phyloP scores from a whole-genome alignment of 257 asterid species.

The Knoxia roxburghii region DNA sequence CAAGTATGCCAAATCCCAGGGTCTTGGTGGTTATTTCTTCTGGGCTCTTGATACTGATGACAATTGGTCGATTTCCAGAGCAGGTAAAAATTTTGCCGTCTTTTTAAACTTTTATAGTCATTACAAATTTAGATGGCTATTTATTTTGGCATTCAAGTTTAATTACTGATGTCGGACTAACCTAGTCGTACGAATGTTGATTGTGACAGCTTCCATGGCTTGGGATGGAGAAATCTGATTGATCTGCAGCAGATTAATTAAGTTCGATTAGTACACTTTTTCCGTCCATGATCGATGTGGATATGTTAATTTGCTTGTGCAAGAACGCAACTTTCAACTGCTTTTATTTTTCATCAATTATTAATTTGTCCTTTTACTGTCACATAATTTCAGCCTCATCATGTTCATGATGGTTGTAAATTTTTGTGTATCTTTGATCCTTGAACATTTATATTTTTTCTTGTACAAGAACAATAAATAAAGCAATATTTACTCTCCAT shows the following conservation, averaged over 20 bases:
- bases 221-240: constrained; percentile 46
- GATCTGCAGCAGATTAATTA: not conserved
- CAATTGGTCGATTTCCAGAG: constrained; percentile 50
- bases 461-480: too few species aligned
- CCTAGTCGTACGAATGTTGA: not conserved
- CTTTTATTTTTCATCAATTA: not conserved
- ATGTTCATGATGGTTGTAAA: not conserved
- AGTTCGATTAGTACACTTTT: too few species aligned
- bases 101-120: too few species aligned
- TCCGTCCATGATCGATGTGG: too few species aligned
- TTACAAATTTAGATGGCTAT: too few species aligned
- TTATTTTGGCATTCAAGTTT: too few species aligned
- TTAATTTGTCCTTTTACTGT: not conserved
- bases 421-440: too few species aligned
- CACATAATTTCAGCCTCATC: not conserved
- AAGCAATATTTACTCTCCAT: too few species aligned
- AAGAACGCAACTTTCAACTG: too few species aligned
- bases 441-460: too few species aligned
- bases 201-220: constrained; percentile 47
- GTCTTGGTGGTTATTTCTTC: constrained; percentile 66
- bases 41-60: constrained; percentile 59
- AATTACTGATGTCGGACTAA: not conserved
- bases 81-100: constrained; percentile 38
- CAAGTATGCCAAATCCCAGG: constrained; percentile 44
- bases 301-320: too few species aligned